Base-by-base conservation (phyloP, 805 yeast genomes). In the Saturnispora kantuleensis region DNA sequence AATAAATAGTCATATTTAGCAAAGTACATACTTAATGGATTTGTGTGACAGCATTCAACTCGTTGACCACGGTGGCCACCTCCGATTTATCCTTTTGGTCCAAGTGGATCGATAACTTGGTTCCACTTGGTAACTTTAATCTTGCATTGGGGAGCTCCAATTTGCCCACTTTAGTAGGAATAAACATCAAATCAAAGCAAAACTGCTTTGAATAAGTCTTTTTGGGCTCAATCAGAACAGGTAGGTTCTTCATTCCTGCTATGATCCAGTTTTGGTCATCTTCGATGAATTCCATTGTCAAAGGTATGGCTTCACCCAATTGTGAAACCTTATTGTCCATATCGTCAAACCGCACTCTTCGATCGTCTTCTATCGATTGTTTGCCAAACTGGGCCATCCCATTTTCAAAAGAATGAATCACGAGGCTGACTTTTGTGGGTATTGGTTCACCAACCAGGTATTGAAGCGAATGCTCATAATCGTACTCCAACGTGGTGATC, bases 111-210 rank as follows among this genome's bases (percentile, higher is more conserved):
- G 69, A 48, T 59, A 67, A 41, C 31, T 58, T 52, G 50, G 59
- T 61, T 8, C 70, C 54, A 12, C 52, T 42, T 33, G 57, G 36
- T 31, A 52, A 57, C 35, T 59, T 62, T 13, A 82, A 67, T 29
- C 70, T 73, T 4, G 85, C 66, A 44, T 67, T 72, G 0, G 97
- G 97, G 31, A 84, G 65, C 2, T 69, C 62, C 9, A 89, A 57
- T 47, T 80, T 79, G 0, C 97, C 97, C 17, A 80, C 76, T 48
- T 76, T 81, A 43, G 87, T 59, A 1, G 97, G 97, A 12, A 86
- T 71, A 49, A 89, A 60, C 3, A 72, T 64, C 13, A 88, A 47
- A 13, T 69, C 59, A 32, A 68, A 52, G 4, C 52, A 50, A 36
- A 52, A 57, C 10, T 42, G 39, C 3, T 33, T 43, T 7, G 40